Percentiles rank a stretch among this genome's conserved stretches.
Conservation (phyloP, 768 basidiomycete species). For the Neoboletus magnificus region DNA sequence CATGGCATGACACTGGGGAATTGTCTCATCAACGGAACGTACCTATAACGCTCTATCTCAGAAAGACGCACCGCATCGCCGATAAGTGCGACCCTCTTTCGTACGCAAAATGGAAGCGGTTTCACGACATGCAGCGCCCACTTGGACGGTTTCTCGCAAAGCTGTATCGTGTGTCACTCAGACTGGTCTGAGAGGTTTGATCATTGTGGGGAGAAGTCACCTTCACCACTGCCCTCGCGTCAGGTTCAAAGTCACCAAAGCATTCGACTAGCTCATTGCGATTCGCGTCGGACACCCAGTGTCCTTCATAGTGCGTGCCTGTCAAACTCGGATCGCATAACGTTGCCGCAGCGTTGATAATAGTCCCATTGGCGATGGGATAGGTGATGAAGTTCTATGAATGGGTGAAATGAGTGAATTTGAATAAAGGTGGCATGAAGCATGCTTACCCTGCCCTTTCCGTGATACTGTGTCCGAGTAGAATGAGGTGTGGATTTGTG, state of each 20-base stretch:
- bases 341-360: constrained; percentile 35
- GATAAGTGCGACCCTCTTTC: constrained; percentile 41
- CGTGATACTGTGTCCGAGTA: constrained; percentile 6
- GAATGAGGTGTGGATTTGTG: constrained; percentile 7
- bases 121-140: constrained; percentile 46
- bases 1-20: constrained; percentile 24
- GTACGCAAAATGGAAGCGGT: constrained; percentile 38
- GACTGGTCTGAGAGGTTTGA: not conserved
- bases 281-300: constrained; percentile 28
- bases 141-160: constrained; percentile 34
- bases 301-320: constrained; percentile 32
- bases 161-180: constrained; percentile 17
- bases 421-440: not conserved
- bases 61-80: constrained; percentile 45
- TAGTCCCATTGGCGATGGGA: constrained; percentile 35
- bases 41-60: not conserved
- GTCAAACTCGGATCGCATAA: constrained; percentile 28
- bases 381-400: constrained; percentile 39
- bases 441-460: constrained; percentile 6
- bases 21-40: not conserved
- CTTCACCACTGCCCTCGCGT: constrained; percentile 28
- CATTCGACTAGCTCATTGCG: constrained; percentile 31
- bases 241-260: constrained; percentile 37
- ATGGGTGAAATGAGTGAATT: not conserved
- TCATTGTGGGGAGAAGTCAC: constrained; percentile 10